Conservation (phyloP, 805 yeast species). For the Pichia pseudocactophila region DNA sequence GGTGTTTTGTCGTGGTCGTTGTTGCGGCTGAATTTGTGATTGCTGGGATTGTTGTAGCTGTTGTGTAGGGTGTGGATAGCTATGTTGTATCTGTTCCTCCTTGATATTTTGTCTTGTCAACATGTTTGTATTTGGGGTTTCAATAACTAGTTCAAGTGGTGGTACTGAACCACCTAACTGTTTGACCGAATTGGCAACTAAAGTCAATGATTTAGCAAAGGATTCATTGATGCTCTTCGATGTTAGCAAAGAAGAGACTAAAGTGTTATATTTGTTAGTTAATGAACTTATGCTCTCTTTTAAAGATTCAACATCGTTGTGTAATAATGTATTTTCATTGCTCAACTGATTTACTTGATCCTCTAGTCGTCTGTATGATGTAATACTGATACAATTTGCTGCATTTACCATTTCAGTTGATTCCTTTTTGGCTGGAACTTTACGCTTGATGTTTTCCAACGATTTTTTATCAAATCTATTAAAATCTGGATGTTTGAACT, state of each 20-base stretch:
- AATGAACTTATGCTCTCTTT: slow-evolving; percentile 32
- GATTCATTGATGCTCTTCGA: slow-evolving; percentile 51
- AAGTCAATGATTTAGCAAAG: slow-evolving; percentile 41
- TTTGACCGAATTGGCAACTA: slow-evolving; percentile 39
- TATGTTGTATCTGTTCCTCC: background rate
- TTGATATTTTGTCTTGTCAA: background rate
- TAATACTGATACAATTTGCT: background rate
- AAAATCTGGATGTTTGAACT: slow-evolving; percentile 88
- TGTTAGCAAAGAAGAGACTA: slow-evolving; percentile 51
- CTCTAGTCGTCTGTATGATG: slow-evolving; percentile 19
- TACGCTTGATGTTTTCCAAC: slow-evolving; percentile 79
- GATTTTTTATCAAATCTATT: slow-evolving; percentile 66
- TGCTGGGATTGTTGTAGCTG: no score
- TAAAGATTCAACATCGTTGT: slow-evolving; percentile 28
- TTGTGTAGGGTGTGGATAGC: no score
- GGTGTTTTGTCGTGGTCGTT: no score
- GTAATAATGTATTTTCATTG: slow-evolving; percentile 21
- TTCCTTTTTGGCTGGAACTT: slow-evolving; percentile 45
- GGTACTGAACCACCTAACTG: slow-evolving; percentile 65
- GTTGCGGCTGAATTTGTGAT: no score
- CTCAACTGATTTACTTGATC: slow-evolving; percentile 25
- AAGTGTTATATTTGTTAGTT: slow-evolving; percentile 52
- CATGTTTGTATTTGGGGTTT: background rate
- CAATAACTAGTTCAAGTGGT: slow-evolving; percentile 37
- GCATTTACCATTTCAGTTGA: slow-evolving; percentile 11